Conservation (phyloP, 352 stramenopile species). For the Pythium aphanidermatum region DNA sequence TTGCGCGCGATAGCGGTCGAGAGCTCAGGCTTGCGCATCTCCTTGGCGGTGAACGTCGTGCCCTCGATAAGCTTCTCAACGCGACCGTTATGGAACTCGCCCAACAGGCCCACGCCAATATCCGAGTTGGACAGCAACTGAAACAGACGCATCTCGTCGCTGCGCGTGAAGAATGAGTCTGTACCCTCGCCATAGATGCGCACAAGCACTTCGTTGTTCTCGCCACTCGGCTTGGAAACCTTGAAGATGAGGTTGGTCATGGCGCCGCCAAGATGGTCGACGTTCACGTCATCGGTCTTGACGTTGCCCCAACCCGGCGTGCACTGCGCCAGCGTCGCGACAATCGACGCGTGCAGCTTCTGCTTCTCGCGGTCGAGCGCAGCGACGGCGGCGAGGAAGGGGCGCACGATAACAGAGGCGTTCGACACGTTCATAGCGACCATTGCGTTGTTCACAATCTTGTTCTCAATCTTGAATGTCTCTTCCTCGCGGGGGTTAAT, state of each 20-base stretch:
- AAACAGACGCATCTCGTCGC: constrained; percentile 74
- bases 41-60: constrained; percentile 49
- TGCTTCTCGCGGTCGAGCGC: constrained; percentile 62
- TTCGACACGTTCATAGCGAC: constrained; percentile 25
- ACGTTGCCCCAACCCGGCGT: constrained; percentile 54
- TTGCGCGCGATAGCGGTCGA: constrained; percentile 52
- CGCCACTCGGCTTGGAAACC: constrained; percentile 56
- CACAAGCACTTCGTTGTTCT: constrained; percentile 64
- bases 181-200: constrained; percentile 80
- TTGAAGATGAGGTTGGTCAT: constrained; percentile 87
- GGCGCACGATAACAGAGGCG: constrained; percentile 38
- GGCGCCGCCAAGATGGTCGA: constrained; percentile 63
- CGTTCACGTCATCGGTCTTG: constrained; percentile 45
- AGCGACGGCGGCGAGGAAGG: constrained; percentile 47
- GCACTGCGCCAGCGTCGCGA: constrained; percentile 45
- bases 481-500: neutral
- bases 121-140: constrained; percentile 58
- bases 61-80: constrained; percentile 74
- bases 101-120: constrained; percentile 69
- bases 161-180: constrained; percentile 73
- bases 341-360: constrained; percentile 62
- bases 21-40: constrained; percentile 57
- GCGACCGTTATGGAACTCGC: constrained; percentile 73
- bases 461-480: too few species aligned
- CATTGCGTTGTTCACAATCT: constrained; percentile 21